Base-by-base conservation (phyloP, 225 moss, liverwort and hornwort species). In the Sphagnum contortum region DNA sequence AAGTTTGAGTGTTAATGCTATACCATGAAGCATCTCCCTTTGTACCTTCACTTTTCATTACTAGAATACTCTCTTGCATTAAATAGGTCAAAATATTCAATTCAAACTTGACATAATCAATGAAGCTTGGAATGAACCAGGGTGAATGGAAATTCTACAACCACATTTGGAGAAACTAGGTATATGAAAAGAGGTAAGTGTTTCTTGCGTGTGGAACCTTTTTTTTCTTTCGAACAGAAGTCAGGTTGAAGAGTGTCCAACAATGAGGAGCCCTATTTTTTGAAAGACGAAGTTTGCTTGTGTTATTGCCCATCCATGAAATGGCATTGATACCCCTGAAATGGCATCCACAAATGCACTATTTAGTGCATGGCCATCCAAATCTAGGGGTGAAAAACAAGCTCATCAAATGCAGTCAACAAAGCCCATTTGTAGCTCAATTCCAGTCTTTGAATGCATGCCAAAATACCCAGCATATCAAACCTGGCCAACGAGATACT, bases 201-300 rank as follows among this genome's bases (percentile, higher is more conserved):
- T 45, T 7, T 59, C 55, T 67, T 66, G 87, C 89, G 85, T 90
- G 93, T 57, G 96, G 96, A 68, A 92, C 92, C 79, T 93, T 98
- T 66, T 93, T 80, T 73, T 76, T 91, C 73, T 84, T 98, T 9
- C 96, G 90, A 56, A 83, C 93, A 44, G 80, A 79, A 65, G 84
- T 93, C 62, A 90, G 81, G 71, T 93, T 98, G 66, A 98, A 87
- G 76, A 98, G 92, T 60, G 93, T 98, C 90, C 90, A 98, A 80
- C 96, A 98, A 58, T 98, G 78, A 61, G 79, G 80, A 60, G 74
- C 67, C 64, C 80, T 70, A 13, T 81, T 70, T 50, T 56, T 71
- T 54, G 65, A 45, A 5, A 62, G 70, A 49, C 69, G 63, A 7
- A 98, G 77, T 70, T 98, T 98, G 51, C 69, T 80, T 48, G 92